Base-by-base conservation (phyloP, 768 basidiomycete genomes). In the Sutorius australiensis region DNA sequence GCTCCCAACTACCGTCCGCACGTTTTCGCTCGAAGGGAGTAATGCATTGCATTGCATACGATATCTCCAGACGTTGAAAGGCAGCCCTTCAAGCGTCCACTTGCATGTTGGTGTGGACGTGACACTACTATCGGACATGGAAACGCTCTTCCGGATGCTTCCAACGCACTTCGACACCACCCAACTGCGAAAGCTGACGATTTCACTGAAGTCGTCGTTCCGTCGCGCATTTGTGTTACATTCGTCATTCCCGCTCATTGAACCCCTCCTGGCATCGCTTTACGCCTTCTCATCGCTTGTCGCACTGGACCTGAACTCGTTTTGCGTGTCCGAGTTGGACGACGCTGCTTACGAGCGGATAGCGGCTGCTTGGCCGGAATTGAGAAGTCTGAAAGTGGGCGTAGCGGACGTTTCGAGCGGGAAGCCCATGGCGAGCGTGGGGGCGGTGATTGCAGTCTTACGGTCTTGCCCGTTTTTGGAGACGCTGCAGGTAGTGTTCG, bases 381-480 rank as follows among this genome's bases (percentile, higher is more conserved):
- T 63, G 56, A 45, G n/a, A 38, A 37, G 41, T 13, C 37, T 59
- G 24, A 56, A 59, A 28, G 2, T 63, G 2, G 61, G 61, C 3
- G 37, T 40, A 13, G 36, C 6, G 6, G 46, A 55, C 9, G 13
- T 41, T 32, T 39, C 19, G 5, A 37, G 27, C 12, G n/a, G 3
- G 40, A 40, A 4, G 13, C 61, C 61, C 17, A 19, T n/a, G 9
- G 59, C 62, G 13, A 58, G 53, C 3, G 46, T 58, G 9, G 46
- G 36, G 0, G 62, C 56, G 12, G 56, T 63, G 21, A 47, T 61
- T 10, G 46, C 55, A 12, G 43, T 61, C 13, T 43, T 63, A 38
- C 44, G 16, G 19, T 43, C 24, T 4, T 63, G 62, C 46, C 53
- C 48, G 11, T 31, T 13, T 3, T 45, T 63, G n/a, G 38, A 53